A percentile compares a stretch with the other conserved stretches of the same genome.
These are phyloP conservation scores for Trametes elegans DNA, from an alignment of 768 basidiomycete genomes.

Conservation along the genomic window DNA sequence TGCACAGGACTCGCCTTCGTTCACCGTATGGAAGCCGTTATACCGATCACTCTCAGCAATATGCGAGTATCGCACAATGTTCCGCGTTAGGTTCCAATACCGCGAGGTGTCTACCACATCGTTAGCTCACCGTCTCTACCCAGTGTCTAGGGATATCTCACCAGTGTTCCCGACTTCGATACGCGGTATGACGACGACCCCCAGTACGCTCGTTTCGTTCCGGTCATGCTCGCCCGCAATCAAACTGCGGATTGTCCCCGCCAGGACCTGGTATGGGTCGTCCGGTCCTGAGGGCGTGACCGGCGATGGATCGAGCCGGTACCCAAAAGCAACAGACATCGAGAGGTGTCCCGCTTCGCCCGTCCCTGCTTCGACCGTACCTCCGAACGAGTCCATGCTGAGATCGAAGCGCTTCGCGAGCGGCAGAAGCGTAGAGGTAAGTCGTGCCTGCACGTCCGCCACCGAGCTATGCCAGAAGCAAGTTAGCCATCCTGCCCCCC, in stretches of 20 bases:
- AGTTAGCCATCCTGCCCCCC: background rate
- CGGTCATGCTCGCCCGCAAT: conserved; percentile 17
- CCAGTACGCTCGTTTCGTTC: conserved; percentile 19
- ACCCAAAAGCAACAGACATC: conserved; percentile 47
- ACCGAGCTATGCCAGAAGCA: conserved; percentile 13
- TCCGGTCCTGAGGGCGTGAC: conserved; percentile 42
- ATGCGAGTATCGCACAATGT: conserved; percentile 68
- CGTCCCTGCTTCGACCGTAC: conserved; percentile 34
- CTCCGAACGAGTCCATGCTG: conserved; percentile 58
- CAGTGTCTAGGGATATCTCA: conserved; percentile 1
- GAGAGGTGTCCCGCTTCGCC: conserved; percentile 43
- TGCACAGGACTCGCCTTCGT: conserved; percentile 54
- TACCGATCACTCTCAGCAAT: conserved; percentile 16
- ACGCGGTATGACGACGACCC: conserved; percentile 21
- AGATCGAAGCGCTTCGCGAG: conserved; percentile 59
- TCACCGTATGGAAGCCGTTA: conserved; percentile 60
- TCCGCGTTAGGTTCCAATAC: conserved; percentile 45
- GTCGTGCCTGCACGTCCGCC: conserved; percentile 46
- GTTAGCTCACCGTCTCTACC: no score
- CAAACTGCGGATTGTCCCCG: conserved; percentile 32
- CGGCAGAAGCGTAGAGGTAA: conserved; percentile 56
- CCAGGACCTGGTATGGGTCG: conserved; percentile 33
- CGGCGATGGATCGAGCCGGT: conserved; percentile 65
- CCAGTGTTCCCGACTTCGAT: conserved; percentile 26
- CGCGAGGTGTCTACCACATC: conserved; percentile 37